A percentile compares a stretch with the other conserved stretches of the same genome.
phyloP scores from a whole-genome alignment of 202 grass and related monocot species.

The Panicum hallii region DNA sequence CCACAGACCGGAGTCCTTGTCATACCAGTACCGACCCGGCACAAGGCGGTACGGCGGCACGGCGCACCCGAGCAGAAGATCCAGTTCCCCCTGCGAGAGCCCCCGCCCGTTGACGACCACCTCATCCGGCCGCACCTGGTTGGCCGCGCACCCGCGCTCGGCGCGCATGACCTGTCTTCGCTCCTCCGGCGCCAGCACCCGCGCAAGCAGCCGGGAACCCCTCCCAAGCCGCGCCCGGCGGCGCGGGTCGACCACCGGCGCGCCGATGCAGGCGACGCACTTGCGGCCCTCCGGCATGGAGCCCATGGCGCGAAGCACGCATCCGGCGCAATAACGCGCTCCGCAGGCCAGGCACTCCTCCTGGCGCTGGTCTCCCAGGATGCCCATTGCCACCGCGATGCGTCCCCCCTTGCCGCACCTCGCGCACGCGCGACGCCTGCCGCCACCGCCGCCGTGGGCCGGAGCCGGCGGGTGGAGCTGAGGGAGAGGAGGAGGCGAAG shows the following conservation, averaged over 20 bases:
- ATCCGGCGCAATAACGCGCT: slow-evolving; percentile 61
- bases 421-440: slow-evolving; percentile 21
- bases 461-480: slow-evolving; percentile 37
- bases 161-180: slow-evolving; percentile 56
- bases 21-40: slow-evolving; percentile 71
- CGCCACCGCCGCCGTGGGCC: not conserved
- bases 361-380: slow-evolving; percentile 49
- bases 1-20: slow-evolving; percentile 77
- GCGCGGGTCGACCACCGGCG: slow-evolving; percentile 48
- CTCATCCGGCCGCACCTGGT: slow-evolving; percentile 62
- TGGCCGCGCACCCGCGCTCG: slow-evolving; percentile 60
- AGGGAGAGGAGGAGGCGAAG: slow-evolving; percentile 29
- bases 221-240: slow-evolving; percentile 58
- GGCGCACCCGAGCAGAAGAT: slow-evolving; percentile 55
- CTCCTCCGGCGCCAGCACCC: slow-evolving; percentile 54
- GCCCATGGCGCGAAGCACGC: slow-evolving; percentile 66
- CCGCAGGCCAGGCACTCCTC: slow-evolving; percentile 67
- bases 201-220: slow-evolving; percentile 56
- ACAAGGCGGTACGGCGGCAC: slow-evolving; percentile 50
- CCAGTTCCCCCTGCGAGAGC: slow-evolving; percentile 59
- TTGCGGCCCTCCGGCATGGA: slow-evolving; percentile 83
- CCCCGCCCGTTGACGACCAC: slow-evolving; percentile 59
- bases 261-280: slow-evolving; percentile 67
- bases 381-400: slow-evolving; percentile 40
- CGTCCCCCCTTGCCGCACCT: slow-evolving; percentile 46